A percentile compares a stretch with the other conserved stretches of the same genome.
Evolutionary conservation across 2,329 filamentous ascomycete species (phyloP).

Genomic region (Zalaria obscura): DNA sequence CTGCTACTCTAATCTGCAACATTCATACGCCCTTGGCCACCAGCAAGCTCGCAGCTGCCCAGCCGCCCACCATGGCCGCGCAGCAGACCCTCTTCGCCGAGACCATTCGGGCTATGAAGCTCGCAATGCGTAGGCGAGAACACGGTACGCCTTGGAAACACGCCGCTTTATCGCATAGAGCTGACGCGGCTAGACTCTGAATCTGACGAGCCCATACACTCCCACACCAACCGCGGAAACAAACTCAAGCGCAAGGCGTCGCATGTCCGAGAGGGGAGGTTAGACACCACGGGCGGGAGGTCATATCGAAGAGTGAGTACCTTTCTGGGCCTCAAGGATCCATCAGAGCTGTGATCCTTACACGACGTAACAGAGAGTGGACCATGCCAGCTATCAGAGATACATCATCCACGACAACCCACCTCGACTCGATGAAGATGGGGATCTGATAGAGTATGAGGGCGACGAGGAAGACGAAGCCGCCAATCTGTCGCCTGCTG

Average conservation of each 20-base stretch:
- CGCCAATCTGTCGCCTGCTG: slow-evolving; percentile 43
- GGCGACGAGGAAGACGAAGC: slow-evolving; percentile 54
- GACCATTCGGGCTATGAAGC: slow-evolving; percentile 54
- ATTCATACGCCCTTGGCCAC: too few relatives aligned
- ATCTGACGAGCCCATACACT: slow-evolving; percentile 58
- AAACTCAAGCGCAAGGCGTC: slow-evolving; percentile 65
- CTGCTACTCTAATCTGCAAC: neutral
- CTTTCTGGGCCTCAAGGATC: neutral
- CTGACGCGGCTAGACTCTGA: slow-evolving; percentile 48
- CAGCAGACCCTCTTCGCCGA: slow-evolving; percentile 49
- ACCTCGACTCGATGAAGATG: slow-evolving; percentile 60
- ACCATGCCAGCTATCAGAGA: slow-evolving; percentile 59
- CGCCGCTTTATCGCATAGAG: neutral
- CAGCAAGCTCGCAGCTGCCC: neutral
- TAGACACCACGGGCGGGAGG: slow-evolving; percentile 51
- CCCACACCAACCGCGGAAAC: slow-evolving; percentile 60
- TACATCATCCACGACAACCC: slow-evolving; percentile 64
- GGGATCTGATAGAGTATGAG: slow-evolving; percentile 29
- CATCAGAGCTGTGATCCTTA: slow-evolving; percentile 13
- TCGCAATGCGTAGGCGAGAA: slow-evolving; percentile 49
- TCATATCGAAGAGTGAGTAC: slow-evolving; percentile 55
- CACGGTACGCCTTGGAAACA: slow-evolving; percentile 34
- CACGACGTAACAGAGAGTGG: slow-evolving; percentile 40
- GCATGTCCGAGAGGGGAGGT: slow-evolving; percentile 55
- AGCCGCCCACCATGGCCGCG: slow-evolving; percentile 31